phyloP scores from a whole-genome alignment of 768 basidiomycete genomes.

The Suillus brevipes region DNA sequence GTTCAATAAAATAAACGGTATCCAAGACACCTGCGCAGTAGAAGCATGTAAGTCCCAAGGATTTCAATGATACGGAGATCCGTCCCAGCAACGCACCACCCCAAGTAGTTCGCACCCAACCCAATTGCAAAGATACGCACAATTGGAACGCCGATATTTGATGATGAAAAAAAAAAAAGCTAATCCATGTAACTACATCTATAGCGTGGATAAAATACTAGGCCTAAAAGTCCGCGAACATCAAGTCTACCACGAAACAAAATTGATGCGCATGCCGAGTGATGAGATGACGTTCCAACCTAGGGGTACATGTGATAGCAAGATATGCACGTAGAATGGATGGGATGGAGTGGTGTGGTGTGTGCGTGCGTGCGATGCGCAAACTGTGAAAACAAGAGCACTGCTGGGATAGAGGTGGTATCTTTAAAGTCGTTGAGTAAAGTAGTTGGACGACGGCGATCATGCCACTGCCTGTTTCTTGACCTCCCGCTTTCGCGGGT shows the following conservation, averaged over 20 bases:
- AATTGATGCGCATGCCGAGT: constrained; percentile 5
- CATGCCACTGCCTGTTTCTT: neutral
- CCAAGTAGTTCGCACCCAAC: no score
- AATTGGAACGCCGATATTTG: constrained; percentile 1
- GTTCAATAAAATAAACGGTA: no score
- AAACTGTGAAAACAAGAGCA: constrained; percentile 14
- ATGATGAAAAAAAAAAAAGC: no score
- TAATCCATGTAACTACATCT: constrained; percentile 23
- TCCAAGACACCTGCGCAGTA: constrained; percentile 2
- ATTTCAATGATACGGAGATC: constrained; percentile 4
- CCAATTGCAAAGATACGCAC: no score
- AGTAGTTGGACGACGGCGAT: constrained; percentile 26
- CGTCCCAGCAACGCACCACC: constrained; percentile 8
- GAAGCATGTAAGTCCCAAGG: constrained; percentile 4
- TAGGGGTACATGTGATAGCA: constrained; percentile 30
- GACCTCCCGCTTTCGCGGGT: constrained; percentile 11
- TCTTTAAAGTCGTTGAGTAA: constrained; percentile 28
- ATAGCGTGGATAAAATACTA: constrained; percentile 25
- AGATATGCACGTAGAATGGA: constrained; percentile 29
- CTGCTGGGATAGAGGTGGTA: constrained; percentile 23
- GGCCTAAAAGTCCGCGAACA: constrained; percentile 4
- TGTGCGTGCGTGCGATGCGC: constrained; percentile 13
- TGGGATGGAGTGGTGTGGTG: constrained; percentile 17
- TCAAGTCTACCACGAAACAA: constrained; percentile 6
- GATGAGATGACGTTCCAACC: constrained; percentile 3